Base-by-base conservation (phyloP, 768 basidiomycete species). In the Mycena filopes region DNA sequence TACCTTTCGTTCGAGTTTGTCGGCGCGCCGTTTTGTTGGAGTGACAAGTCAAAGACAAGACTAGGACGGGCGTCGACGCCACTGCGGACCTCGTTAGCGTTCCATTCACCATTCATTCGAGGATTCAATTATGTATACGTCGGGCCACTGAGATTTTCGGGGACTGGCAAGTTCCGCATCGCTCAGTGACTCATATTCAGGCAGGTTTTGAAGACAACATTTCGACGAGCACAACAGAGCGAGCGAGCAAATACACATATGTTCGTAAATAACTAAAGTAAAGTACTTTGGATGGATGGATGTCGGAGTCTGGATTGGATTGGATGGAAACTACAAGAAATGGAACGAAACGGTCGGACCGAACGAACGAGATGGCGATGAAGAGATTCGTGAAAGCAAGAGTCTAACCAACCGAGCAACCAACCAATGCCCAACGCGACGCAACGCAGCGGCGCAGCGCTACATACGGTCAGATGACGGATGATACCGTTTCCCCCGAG, bases 401-500 rank as follows among this genome's bases (percentile, higher is more conserved):
- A 36, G 36, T 49, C 48, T 11, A 15, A 11, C 9, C 45, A 46
- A 16, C n/a, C n/a, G n/a, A n/a, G n/a, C n/a, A n/a, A n/a, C n/a
- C n/a, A n/a, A n/a, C n/a, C n/a, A n/a, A n/a, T n/a, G n/a, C n/a
- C n/a, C n/a, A n/a, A n/a, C n/a, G n/a, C n/a, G n/a, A n/a, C n/a
- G n/a, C n/a, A n/a, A n/a, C n/a, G n/a, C n/a, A n/a, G n/a, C n/a
- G n/a, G n/a, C 49, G 20, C 36, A 36, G 15, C 31, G 20, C 62
- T 65, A 65, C 53, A 59, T 55, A 28, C 51, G 80, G 65, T 77
- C 72, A 70, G 76, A 76, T 74, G 85, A 84, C 71, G 83, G 82
- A 76, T 87, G 87, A 73, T 87, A 85, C 64, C 88, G 84, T 80
- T 88, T 89, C 56, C 86, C 82, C 80, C 87, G 84, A 71, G 87